Conservation (phyloP, 106 monocot species). For the Dioscorea alata region DNA sequence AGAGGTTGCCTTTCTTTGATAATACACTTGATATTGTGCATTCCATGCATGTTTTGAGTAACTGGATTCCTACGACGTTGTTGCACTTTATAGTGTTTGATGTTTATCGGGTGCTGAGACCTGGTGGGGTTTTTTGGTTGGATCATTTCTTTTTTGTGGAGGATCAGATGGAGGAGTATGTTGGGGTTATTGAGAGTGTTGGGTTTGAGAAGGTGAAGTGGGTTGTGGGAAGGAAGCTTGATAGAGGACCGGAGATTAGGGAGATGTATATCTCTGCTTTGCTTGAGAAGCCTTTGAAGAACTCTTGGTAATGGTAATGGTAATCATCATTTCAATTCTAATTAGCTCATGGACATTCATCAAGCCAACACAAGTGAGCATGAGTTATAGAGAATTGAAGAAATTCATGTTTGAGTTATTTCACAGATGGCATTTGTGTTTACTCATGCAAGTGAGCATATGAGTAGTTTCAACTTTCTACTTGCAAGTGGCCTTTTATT, state of each 20-base stretch:
- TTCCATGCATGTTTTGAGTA: conserved; percentile 50
- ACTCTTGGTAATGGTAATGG: conserved; percentile 29
- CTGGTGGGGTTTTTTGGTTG: conserved; percentile 50
- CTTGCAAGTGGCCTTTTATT: no score
- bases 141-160: conserved; percentile 56
- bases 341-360: no score
- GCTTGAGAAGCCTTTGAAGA: conserved; percentile 44
- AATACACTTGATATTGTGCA: conserved; percentile 51
- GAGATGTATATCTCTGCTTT: conserved; percentile 56
- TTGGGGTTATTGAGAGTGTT: conserved; percentile 32
- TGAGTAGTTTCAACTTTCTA: no score
- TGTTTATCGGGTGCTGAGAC: conserved; percentile 35
- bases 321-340: no score
- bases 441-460: no score
- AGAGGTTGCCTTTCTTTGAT: conserved; percentile 60
- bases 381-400: no score
- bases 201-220: conserved; percentile 43
- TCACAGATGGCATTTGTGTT: no score
- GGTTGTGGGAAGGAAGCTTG: conserved; percentile 48
- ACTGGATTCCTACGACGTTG: conserved; percentile 40
- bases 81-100: conserved; percentile 43
- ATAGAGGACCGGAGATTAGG: conserved; percentile 30
- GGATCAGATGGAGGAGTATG: conserved; percentile 38
- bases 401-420: no score
- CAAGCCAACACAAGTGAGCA: no score